Conservation (phyloP, 306 rosid species). For the Trifolium repens region DNA sequence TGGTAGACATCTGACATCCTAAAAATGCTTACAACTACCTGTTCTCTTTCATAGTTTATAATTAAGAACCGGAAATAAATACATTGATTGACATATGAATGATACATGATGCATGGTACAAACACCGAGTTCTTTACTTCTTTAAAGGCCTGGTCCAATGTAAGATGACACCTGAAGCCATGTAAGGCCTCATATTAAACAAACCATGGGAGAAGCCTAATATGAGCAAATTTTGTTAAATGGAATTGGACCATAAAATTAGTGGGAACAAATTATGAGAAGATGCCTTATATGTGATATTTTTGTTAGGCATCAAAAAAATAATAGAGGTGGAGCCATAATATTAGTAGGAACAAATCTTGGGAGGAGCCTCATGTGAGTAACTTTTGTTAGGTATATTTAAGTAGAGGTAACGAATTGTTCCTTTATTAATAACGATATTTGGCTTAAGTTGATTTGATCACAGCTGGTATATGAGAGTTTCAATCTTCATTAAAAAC, state of each 20-base stretch:
- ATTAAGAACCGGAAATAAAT: not conserved
- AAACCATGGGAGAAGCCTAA: not conserved
- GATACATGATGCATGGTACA: too few relatives aligned
- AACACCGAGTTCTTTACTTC: too few relatives aligned
- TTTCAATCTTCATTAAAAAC: constrained; percentile 18
- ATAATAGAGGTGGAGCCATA: not conserved
- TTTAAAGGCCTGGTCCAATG: too few relatives aligned
- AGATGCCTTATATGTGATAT: not conserved
- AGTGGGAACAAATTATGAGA: not conserved
- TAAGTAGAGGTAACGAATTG: not conserved
- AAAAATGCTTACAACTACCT: not conserved
- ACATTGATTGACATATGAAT: not conserved
- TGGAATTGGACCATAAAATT: constrained; percentile 1
- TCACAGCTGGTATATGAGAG: constrained; percentile 29
- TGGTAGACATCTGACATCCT: not conserved
- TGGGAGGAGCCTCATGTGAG: not conserved
- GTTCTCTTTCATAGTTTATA: constrained; percentile 27
- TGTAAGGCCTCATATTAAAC: not conserved
- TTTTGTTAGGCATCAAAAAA: not conserved
- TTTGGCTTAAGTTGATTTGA: not conserved
- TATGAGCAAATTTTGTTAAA: not conserved
- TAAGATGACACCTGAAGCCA: not conserved
- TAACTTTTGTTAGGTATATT: not conserved
- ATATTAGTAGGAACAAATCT: not conserved
- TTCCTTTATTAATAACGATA: constrained; percentile 20